Conservation (phyloP, 805 yeast genomes). For the Danielia reshetovae region DNA sequence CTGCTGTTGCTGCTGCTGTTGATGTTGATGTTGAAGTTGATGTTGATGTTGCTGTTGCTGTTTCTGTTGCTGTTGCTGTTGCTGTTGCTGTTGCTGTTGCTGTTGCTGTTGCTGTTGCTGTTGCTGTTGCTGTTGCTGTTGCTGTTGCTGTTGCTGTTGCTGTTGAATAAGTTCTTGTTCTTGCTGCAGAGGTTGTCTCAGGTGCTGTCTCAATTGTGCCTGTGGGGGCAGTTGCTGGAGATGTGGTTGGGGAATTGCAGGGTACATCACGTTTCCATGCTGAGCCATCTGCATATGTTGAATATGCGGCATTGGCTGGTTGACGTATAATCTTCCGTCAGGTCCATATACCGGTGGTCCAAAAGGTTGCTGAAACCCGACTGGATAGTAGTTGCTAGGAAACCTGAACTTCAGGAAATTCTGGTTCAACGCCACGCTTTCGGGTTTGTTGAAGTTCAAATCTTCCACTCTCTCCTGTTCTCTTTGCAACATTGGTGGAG, state of each 20-base stretch:
- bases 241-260: constrained; percentile 3
- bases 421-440: constrained; percentile 9
- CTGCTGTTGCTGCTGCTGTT: too few species aligned
- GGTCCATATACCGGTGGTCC: constrained; percentile 1
- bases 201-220: constrained; percentile 1
- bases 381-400: constrained; percentile 1
- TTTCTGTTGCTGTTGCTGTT: neutral
- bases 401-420: constrained; percentile 17
- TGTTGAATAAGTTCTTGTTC: constrained; percentile 4
- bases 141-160: constrained; percentile 4
- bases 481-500: neutral
- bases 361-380: neutral
- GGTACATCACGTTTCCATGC: neutral
- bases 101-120: constrained; percentile 5
- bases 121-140: constrained; percentile 4
- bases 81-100: constrained; percentile 4
- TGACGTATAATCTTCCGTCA: constrained; percentile 1
- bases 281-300: neutral
- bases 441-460: constrained; percentile 12
- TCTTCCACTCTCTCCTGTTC: neutral
- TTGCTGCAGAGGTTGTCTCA: constrained; percentile 5
- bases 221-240: constrained; percentile 6
- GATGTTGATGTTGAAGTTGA: too few species aligned
- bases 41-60: too few species aligned
- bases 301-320: neutral